Conservation (phyloP, 2,329 filamentous ascomycete species). For the Ophiosphaerella korrae region DNA sequence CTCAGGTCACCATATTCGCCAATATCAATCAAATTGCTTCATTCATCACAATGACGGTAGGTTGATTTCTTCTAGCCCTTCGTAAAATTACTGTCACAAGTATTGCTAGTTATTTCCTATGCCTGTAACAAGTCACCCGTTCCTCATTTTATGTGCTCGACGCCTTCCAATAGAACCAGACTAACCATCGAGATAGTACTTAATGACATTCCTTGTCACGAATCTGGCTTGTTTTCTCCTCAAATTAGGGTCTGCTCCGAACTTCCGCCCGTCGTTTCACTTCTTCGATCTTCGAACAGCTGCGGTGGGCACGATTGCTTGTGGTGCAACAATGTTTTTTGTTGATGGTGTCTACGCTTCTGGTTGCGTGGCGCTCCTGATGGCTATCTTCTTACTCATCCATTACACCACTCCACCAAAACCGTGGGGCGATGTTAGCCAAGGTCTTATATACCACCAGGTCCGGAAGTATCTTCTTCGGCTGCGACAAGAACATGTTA, state of each 20-base stretch:
- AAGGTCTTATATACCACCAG: slow-evolving; percentile 86
- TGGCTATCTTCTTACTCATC: slow-evolving; percentile 81
- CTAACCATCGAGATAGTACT: slow-evolving; percentile 55
- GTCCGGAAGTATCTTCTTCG: slow-evolving; percentile 85
- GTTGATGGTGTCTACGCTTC: slow-evolving; percentile 82
- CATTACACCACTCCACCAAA: slow-evolving; percentile 87
- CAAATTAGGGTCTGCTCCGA: slow-evolving; percentile 85
- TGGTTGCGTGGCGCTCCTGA: slow-evolving; percentile 72
- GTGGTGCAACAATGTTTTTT: slow-evolving; percentile 85
- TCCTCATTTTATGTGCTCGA: neutral
- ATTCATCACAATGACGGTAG: slow-evolving; percentile 80
- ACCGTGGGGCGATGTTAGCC: slow-evolving; percentile 87
- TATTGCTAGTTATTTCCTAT: neutral
- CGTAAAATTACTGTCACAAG: neutral
- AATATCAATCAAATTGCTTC: slow-evolving; percentile 89
- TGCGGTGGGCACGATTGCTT: slow-evolving; percentile 73
- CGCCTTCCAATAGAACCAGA: too few species aligned
- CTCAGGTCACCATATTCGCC: slow-evolving; percentile 79
- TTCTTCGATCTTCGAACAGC: slow-evolving; percentile 90
- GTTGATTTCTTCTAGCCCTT: neutral
- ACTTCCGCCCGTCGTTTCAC: slow-evolving; percentile 85
- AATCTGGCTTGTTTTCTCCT: slow-evolving; percentile 86
- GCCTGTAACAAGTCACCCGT: neutral
- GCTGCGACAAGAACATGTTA: slow-evolving; percentile 86
- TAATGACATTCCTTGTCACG: slow-evolving; percentile 90